Evolutionary conservation across 2,329 filamentous ascomycete species (phyloP).

Genomic region (Pyrenochaeta sp.): DNA sequence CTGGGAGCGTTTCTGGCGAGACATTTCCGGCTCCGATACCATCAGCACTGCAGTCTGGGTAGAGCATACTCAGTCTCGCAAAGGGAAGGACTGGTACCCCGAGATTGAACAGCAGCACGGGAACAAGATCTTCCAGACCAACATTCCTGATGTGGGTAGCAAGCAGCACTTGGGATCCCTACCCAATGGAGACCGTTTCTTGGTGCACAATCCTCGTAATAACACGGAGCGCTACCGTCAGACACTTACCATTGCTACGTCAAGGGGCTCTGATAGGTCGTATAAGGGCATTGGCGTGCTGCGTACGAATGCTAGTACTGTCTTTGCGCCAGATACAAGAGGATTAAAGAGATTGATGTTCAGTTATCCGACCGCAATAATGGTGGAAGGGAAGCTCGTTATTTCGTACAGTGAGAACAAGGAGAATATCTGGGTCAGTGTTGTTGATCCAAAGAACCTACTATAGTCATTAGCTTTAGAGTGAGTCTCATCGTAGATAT

Average conservation of each 20-base stretch:
- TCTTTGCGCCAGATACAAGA: constrained; percentile 18
- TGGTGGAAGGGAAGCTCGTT: constrained; percentile 14
- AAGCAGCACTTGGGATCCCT: constrained; percentile 16
- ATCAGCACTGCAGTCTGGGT: constrained; percentile 19
- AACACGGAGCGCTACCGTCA: constrained; percentile 15
- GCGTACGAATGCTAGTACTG: constrained; percentile 15
- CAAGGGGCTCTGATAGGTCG: constrained; percentile 1
- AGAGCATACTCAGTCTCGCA: constrained; percentile 10
- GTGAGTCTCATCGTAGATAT: background rate
- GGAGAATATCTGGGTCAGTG: constrained; percentile 22
- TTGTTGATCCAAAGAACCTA: constrained; percentile 15
- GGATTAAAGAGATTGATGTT: constrained; percentile 18
- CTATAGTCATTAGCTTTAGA: too few relatives aligned
- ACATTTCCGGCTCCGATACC: constrained; percentile 11
- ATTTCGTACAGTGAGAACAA: constrained; percentile 22
- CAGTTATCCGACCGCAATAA: constrained; percentile 18
- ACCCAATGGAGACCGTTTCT: constrained; percentile 10
- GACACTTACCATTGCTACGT: constrained; percentile 18
- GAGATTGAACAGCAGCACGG: constrained; percentile 10
- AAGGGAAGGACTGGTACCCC: constrained; percentile 13
- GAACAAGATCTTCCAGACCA: constrained; percentile 16
- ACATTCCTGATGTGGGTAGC: constrained; percentile 19
- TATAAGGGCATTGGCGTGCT: constrained; percentile 19
- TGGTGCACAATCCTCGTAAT: constrained; percentile 18
- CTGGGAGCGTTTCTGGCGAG: constrained; percentile 21